phyloP scores from a whole-genome alignment of 805 yeast genomes.

The Metschnikowia matae region DNA sequence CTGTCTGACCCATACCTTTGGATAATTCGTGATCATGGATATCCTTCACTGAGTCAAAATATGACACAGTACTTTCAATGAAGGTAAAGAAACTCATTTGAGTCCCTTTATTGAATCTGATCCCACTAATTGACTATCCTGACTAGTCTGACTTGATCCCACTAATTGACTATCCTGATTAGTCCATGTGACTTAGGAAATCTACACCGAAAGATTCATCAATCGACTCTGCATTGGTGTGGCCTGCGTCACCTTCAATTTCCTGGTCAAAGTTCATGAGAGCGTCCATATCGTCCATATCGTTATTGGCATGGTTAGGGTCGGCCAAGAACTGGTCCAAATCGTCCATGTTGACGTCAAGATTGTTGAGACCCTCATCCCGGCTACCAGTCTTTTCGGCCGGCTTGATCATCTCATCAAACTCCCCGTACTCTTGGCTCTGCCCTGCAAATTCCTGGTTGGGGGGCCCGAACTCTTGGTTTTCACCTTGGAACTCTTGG shows the following conservation, averaged over 20 bases:
- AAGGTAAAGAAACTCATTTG: no score
- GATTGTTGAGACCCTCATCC: constrained; percentile 1
- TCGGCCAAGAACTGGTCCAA: constrained; percentile 19
- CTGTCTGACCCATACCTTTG: no score
- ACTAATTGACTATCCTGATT: neutral
- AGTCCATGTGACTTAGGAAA: constrained; percentile 32
- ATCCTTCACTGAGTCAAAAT: no score
- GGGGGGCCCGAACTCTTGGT: neutral
- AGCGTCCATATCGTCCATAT: constrained; percentile 20
- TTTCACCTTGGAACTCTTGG: neutral
- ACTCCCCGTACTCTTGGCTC: constrained; percentile 3
- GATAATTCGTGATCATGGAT: no score
- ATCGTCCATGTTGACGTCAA: constrained; percentile 17
- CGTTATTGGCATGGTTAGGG: constrained; percentile 10
- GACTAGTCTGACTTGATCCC: constrained; percentile 15
- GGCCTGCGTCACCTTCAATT: constrained; percentile 7
- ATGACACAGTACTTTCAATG: no score
- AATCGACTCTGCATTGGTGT: constrained; percentile 11
- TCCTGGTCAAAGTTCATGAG: constrained; percentile 17
- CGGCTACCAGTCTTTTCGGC: neutral
- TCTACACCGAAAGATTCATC: constrained; percentile 35
- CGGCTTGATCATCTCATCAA: constrained; percentile 3
- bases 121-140: no score
- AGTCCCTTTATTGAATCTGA: no score
- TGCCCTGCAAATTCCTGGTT: neutral